Base-by-base conservation (phyloP, 2,329 filamentous ascomycete genomes). In the Rhinocladiella mackenziei region DNA sequence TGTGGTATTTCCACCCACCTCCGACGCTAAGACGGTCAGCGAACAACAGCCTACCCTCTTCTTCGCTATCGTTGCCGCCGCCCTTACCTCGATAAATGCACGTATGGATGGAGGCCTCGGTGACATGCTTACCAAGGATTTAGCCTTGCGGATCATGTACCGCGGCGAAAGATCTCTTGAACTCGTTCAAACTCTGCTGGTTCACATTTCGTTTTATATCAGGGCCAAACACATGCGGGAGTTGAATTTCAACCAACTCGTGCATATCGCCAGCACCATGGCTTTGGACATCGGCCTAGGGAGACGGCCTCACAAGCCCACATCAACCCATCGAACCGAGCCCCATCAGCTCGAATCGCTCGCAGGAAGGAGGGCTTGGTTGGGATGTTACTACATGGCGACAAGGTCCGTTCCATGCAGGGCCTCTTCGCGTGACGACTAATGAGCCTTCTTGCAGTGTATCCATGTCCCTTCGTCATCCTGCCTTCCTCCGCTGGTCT, bases 171-270 rank as follows among this genome's bases (percentile, higher is more conserved):
- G 94, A 69, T 86, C 78, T 29, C 66, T 94, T 8, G 88, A 94
- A 62, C 71, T 94, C 5, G 78, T 94, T 9, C 89, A 94, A 65
- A 78, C 85, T 1, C 67, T 94, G 28, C 75, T 86, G 43, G 69
- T 94, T 2, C 73, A 80, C 5, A 78, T 83, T 13, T 75, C 88
- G n/a, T 94, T 86, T 85, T 92, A 94, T 62, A 80, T 80, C 61
- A 86, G 86, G n/a, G 86, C 87, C 0, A 81, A 91, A 54, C 77
- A 85, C 56, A 85, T 85, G 47, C 86, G 92, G 58, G 84, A 92
- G 64, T 78, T 91, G 59, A 91, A 91, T 61, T 94, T 92, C 62
- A 94, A 91, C 66, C 86, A 91, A 67, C 75, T 91, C 54, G 79
- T 87, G 31, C 86, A 94, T 62, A 80, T 87, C 57, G 84, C 85